Evolutionary conservation across 768 basidiomycete genomes (phyloP), one percentile per base, ranked within the genome.

Genomic region (Hydnum rufescens): DNA sequence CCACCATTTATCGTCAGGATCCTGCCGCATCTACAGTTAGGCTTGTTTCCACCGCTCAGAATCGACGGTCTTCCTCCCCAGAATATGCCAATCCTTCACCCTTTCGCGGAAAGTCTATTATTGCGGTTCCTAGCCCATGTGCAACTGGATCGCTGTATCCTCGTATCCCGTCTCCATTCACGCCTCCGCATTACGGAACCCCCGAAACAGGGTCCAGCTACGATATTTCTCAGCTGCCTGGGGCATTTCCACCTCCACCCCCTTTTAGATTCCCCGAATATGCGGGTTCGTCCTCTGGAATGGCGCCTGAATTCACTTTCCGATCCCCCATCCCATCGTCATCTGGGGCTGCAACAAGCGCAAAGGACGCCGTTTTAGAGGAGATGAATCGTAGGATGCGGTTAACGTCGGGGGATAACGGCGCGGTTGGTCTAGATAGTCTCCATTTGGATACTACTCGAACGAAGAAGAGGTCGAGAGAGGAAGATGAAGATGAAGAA

Each of bases 321-420:
- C 42, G 47, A 19, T 29, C 56, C 16, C 36, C 32, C 19, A 78
- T 47, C 13, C 44, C 44, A 16, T 8, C 8, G 16, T 8, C 26
- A 13, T 47, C 44, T 8, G 26, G 8, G 8, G 44, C 13, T 13
- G 44, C 13, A 28, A 39, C 36, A 13, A 26, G 13, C 26, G 26
- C 79, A 0, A 79, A 82, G 0, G 70, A 75, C n/a, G 72, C 73
- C 22, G 77, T 89, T 28, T 67, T 88, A 29, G 80, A 78, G 49
- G 86, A 89, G 64, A 84, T 89, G 80, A 86, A 87, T 61, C 68
- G 71, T 49, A 75, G 82, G 2, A 70, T 87, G 5, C n/a, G n/a
- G n/a, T n/a, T n/a, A n/a, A 71, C 69, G 2, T 70, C 69, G 4
- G 73, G 74, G 4, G 79, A 48, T 25, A 42, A 49, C 5, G 26